Evolutionary conservation across 1,284 basidiomycete genomes (phyloP).

Genomic region (Lentinula novae-zelandiae): DNA sequence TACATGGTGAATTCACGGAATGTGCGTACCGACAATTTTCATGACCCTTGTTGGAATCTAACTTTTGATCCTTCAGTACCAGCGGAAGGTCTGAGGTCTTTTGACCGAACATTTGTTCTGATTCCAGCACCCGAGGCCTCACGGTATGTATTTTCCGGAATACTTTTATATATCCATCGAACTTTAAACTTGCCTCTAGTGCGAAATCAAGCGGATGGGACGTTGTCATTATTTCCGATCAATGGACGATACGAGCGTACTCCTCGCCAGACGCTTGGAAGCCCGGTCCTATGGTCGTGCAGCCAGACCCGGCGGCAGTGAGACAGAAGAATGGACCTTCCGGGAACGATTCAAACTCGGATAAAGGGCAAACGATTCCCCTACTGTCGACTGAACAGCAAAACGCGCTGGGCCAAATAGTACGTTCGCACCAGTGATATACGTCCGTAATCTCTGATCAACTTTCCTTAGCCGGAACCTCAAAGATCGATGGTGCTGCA

Average conservation of each 20-base stretch:
- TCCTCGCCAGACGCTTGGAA: conserved; percentile 80
- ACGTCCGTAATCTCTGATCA: background rate
- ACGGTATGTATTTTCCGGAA: conserved; percentile 48
- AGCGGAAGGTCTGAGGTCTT: conserved; percentile 77
- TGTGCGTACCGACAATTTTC: conserved; percentile 43
- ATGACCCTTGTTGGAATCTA: conserved; percentile 10
- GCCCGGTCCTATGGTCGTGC: conserved; percentile 67
- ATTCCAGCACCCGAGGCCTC: conserved; percentile 80
- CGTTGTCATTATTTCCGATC: conserved; percentile 86
- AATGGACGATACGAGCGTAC: conserved; percentile 80
- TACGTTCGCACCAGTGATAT: conserved; percentile 33
- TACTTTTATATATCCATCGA: conserved; percentile 2
- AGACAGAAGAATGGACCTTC: conserved; percentile 8
- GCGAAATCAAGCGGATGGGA: conserved; percentile 87
- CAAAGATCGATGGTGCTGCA: conserved; percentile 67
- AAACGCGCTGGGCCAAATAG: conserved; percentile 48
- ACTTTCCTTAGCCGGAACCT: conserved; percentile 49
- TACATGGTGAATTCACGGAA: conserved; percentile 93
- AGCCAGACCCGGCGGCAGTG: conserved; percentile 28
- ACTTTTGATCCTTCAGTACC: conserved; percentile 35
- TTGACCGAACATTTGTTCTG: conserved; percentile 90
- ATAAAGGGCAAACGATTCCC: conserved; percentile 19
- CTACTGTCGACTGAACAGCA: conserved; percentile 43
- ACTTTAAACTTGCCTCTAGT: conserved; percentile 33
- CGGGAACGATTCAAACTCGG: conserved; percentile 2